A percentile compares a stretch with the other conserved stretches of the same genome.
phyloP scores from a whole-genome alignment of 2,329 filamentous ascomycete genomes.

The Stemphylium vesicarium region DNA sequence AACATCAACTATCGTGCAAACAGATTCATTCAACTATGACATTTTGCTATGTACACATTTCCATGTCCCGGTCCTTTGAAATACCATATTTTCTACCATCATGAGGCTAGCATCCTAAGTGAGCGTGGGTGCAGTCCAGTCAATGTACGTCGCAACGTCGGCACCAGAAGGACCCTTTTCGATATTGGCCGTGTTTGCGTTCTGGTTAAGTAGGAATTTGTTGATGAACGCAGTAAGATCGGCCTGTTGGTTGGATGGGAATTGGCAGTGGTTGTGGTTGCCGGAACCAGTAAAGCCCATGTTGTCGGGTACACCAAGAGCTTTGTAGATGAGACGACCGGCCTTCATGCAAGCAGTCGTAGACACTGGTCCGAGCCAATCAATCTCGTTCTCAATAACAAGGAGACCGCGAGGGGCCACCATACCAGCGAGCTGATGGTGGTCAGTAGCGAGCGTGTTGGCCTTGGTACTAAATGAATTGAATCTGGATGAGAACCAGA shows the following conservation, averaged over 20 bases:
- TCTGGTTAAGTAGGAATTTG: conserved; percentile 54
- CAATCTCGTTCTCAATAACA: conserved; percentile 64
- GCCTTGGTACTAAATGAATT: conserved; percentile 59
- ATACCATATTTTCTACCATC: neutral
- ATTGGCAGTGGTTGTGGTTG: conserved; percentile 62
- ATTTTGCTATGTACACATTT: conserved; percentile 15
- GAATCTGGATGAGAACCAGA: conserved; percentile 67
- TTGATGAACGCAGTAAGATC: conserved; percentile 63
- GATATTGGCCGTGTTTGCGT: conserved; percentile 38
- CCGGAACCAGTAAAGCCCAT: conserved; percentile 65
- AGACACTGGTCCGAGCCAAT: conserved; percentile 65
- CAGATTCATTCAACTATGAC: conserved; percentile 1
- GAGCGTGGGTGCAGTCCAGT: conserved; percentile 46
- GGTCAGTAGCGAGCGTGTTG: conserved; percentile 60
- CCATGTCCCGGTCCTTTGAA: conserved; percentile 10
- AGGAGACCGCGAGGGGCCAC: conserved; percentile 63
- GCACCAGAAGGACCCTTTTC: conserved; percentile 43
- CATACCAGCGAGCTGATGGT: conserved; percentile 64
- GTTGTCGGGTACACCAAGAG: conserved; percentile 59
- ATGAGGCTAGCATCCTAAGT: conserved; percentile 25
- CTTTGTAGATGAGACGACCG: conserved; percentile 61
- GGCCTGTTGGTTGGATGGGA: conserved; percentile 59
- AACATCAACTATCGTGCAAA: neutral
- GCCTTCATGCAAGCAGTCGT: conserved; percentile 66
- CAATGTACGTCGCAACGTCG: conserved; percentile 44